These are phyloP conservation scores for Arthroderma sp. DNA, from an alignment of 2,329 filamentous ascomycete species.

Conservation along the genomic window DNA sequence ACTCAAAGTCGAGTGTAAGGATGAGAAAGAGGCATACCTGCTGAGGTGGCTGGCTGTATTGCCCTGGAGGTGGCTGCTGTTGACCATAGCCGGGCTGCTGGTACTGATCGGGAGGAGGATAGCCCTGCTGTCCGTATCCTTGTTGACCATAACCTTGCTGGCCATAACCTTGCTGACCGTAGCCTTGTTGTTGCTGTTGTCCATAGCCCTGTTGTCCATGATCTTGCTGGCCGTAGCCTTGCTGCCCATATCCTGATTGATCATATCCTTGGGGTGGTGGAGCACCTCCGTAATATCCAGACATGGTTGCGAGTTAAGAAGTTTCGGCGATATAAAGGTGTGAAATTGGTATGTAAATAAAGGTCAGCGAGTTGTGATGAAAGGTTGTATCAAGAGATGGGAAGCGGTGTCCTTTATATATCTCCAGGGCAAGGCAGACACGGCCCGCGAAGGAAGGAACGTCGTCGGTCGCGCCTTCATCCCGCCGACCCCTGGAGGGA, in stretches of 20 bases:
- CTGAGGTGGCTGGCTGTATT: slow-evolving; percentile 10
- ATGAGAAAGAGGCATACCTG: slow-evolving; percentile 13
- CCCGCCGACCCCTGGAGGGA: background rate
- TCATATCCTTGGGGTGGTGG: slow-evolving; percentile 3
- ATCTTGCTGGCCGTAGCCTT: background rate
- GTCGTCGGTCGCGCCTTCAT: background rate
- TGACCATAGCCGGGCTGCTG: slow-evolving; percentile 2
- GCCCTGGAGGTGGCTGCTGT: background rate
- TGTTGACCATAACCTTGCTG: slow-evolving; percentile 2
- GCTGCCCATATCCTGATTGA: slow-evolving; percentile 1
- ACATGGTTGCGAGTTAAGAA: slow-evolving; percentile 2
- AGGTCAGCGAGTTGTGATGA: too few relatives aligned
- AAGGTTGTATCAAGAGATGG: too few relatives aligned
- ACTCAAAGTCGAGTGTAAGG: too few relatives aligned
- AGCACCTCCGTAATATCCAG: slow-evolving; percentile 8
- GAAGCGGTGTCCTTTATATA: too few relatives aligned
- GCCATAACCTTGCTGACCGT: background rate
- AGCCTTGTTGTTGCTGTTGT: slow-evolving; percentile 2
- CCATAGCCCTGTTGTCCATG: slow-evolving; percentile 5
- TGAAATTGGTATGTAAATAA: background rate
- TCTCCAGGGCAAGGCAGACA: too few relatives aligned
- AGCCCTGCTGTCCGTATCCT: slow-evolving; percentile 10
- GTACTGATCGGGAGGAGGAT: slow-evolving; percentile 12
- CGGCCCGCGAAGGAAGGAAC: too few relatives aligned
- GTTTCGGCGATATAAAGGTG: background rate